Evolutionary conservation across 345 rosid genomes (phyloP), one percentile per base, ranked within the genome.

Genomic region (Dovyalis caffra): DNA sequence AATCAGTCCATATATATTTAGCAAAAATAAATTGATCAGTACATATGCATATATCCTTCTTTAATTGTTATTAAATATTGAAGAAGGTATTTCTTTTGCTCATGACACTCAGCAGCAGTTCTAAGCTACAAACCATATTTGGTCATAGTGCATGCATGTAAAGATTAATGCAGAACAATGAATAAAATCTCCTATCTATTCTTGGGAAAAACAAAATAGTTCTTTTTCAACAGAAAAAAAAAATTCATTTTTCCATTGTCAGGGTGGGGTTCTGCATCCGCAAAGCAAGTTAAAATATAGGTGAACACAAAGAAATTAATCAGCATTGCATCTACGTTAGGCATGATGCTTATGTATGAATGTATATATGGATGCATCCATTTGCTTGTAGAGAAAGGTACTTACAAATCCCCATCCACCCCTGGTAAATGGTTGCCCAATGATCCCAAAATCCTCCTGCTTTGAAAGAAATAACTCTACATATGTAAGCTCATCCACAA

Each of bases 371-470:
- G 4, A 65, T 38, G 67, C 60, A 77, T 57, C 51, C 66, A 69
- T 40, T 73, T 65, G 38, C 66, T 66, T 49, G 75, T 51, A 51
- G 57, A 63, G 57, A 26, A 71, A 79, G 38, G 65, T 69, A 88
- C 99, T 91, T 87, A 95, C 99, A 40, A 95, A 95, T 81, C 99
- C 99, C 97, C 97, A 95, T 72, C 97, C 99, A 51, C 85, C 85
- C 72, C 72, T 87, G 74, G 91, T 92, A 82, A 95, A 95, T 43
- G 83, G 86, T 74, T 83, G 90, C 74, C 99, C 99, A 11, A 91
- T 77, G 64, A 91, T 90, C 66, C 91, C 91, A 71, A 89, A 92
- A 38, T 89, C 88, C 1, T 79, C 43, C 63, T 38, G 88, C 18
- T 74, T 78, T 26, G 89, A 80, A 74, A 95, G 85, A 81, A 95